Percentiles rank a stretch among this genome's conserved stretches.
phyloP scores from a whole-genome alignment of 805 yeast genomes.

The Myxozyma geophila region DNA sequence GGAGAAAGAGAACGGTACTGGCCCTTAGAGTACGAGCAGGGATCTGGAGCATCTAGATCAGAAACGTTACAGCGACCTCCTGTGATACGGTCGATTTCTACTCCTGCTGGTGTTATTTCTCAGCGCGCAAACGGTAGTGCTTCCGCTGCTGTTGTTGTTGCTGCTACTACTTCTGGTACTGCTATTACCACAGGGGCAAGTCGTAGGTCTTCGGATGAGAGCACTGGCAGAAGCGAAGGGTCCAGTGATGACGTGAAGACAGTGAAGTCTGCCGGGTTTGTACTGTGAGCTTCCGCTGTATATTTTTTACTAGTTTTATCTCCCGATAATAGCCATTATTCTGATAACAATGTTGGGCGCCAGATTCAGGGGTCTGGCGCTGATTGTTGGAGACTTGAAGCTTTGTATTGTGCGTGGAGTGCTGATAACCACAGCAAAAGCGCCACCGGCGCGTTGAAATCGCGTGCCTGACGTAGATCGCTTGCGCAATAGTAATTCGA shows the following conservation, averaged over 20 bases:
- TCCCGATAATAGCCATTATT: too few relatives aligned
- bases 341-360: too few relatives aligned
- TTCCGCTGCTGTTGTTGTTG: too few relatives aligned
- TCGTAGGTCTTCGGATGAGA: background rate
- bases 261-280: background rate
- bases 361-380: too few relatives aligned
- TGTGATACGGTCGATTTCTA: constrained; percentile 8
- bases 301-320: too few relatives aligned
- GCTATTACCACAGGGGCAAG: background rate
- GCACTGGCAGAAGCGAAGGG: background rate
- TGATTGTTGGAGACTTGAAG: too few relatives aligned
- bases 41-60: background rate
- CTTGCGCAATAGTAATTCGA: too few relatives aligned
- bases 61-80: background rate
- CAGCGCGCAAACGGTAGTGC: background rate
- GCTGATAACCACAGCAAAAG: too few relatives aligned
- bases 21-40: constrained; percentile 16
- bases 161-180: too few relatives aligned
- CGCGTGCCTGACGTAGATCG: too few relatives aligned
- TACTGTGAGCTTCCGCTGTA: background rate
- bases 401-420: too few relatives aligned
- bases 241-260: background rate
- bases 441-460: too few relatives aligned
- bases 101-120: constrained; percentile 4
- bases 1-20: constrained; percentile 5